phyloP scores from a whole-genome alignment of 2,329 filamentous ascomycete species.

The Lasiodiplodia gonubiensis region DNA sequence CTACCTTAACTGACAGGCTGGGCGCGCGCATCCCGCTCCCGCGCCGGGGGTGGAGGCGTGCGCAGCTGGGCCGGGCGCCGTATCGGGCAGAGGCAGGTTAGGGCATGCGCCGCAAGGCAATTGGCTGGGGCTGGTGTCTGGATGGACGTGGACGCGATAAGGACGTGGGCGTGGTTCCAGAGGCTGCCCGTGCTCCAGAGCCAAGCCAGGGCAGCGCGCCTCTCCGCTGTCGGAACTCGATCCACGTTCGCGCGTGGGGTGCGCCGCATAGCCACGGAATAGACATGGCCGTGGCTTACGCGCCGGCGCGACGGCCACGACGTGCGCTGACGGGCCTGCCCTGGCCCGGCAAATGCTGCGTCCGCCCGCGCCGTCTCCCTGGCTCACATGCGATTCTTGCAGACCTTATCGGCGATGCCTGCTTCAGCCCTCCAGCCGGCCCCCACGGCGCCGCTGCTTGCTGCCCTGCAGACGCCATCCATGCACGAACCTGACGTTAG shows the following conservation, averaged over 20 bases:
- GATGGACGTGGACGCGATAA: conserved; percentile 26
- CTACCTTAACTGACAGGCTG: conserved; percentile 1
- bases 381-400: background rate
- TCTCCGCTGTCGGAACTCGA: conserved; percentile 17
- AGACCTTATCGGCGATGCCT: background rate
- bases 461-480: conserved; percentile 23
- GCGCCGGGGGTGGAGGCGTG: conserved; percentile 24
- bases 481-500: conserved; percentile 23
- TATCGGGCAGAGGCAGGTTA: conserved; percentile 17
- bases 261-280: conserved; percentile 23
- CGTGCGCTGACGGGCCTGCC: background rate
- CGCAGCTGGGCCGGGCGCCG: conserved; percentile 13
- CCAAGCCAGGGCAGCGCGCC: conserved; percentile 18
- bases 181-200: conserved; percentile 5
- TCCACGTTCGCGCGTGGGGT: conserved; percentile 4
- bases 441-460: conserved; percentile 13
- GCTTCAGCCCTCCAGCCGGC: conserved; percentile 7
- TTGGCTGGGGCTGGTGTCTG: conserved; percentile 19
- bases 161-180: conserved; percentile 20
- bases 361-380: no score
- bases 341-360: background rate
- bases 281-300: conserved; percentile 4
- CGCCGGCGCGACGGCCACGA: conserved; percentile 8
- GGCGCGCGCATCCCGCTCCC: conserved; percentile 25
- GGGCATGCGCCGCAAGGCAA: conserved; percentile 15